Conservation (phyloP, 1,139 yeast genomes). For the Chernovozyma aurita region DNA sequence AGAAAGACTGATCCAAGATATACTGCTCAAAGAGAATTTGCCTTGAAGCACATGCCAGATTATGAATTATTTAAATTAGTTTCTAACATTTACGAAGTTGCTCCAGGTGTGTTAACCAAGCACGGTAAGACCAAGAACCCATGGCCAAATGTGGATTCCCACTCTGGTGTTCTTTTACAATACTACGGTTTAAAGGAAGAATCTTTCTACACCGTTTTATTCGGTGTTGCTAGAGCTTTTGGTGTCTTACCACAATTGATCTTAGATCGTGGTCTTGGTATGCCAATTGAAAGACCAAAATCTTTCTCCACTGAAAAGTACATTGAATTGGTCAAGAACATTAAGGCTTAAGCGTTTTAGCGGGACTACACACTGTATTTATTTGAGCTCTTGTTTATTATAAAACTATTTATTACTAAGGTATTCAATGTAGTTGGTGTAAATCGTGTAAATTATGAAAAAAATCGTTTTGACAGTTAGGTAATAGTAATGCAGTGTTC, state of each 20-base stretch:
- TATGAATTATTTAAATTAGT: slow-evolving; percentile 89
- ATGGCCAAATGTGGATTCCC: slow-evolving; percentile 98
- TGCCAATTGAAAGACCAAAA: slow-evolving; percentile 97
- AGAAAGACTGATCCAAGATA: slow-evolving; percentile 98
- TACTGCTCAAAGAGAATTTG: slow-evolving; percentile 96
- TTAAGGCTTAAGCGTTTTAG: slow-evolving; percentile 20
- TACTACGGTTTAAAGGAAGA: slow-evolving; percentile 96
- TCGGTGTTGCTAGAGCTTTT: slow-evolving; percentile 97
- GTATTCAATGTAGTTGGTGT: too few relatives aligned
- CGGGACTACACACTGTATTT: slow-evolving; percentile 4
- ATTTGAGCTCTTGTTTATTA: slow-evolving; percentile 4
- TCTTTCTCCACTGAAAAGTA: slow-evolving; percentile 77
- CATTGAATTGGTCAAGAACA: slow-evolving; percentile 56
- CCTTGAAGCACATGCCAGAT: slow-evolving; percentile 95
- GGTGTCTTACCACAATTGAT: slow-evolving; percentile 97
- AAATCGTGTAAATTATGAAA: background rate
- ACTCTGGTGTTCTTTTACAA: slow-evolving; percentile 94
- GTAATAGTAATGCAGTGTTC: too few relatives aligned
- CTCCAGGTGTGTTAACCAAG: slow-evolving; percentile 90
- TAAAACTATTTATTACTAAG: slow-evolving; percentile 5
- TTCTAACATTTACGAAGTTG: slow-evolving; percentile 87
- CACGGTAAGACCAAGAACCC: slow-evolving; percentile 99
- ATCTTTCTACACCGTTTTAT: slow-evolving; percentile 94
- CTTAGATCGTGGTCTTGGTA: slow-evolving; percentile 92
- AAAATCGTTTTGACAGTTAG: too few relatives aligned